These are phyloP conservation scores for Chrysopogon serrulatus DNA, from an alignment of 176 grass and related monocot species.

Conservation along the genomic window DNA sequence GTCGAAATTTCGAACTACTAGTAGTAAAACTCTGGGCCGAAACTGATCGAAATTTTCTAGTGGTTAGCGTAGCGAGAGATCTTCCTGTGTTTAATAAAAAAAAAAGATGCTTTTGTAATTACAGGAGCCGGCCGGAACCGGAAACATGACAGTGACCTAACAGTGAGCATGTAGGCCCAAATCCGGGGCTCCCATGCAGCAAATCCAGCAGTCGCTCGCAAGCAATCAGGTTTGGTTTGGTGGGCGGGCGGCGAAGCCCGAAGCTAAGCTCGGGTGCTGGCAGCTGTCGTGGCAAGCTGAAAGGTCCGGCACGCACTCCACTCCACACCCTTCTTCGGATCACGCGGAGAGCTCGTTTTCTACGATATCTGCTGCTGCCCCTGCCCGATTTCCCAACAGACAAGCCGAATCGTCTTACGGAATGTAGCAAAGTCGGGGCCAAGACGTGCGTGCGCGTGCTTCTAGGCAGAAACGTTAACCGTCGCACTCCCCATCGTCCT, in stretches of 20 bases:
- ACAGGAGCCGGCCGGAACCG: background rate
- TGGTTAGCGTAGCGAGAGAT: background rate
- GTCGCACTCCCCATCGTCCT: background rate
- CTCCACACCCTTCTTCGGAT: slow-evolving; percentile 5
- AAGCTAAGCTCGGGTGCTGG: background rate
- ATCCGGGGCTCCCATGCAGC: background rate
- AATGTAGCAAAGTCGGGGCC: slow-evolving; percentile 22
- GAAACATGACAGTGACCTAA: slow-evolving; percentile 7
- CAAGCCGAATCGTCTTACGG: slow-evolving; percentile 16
- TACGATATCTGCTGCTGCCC: slow-evolving; percentile 21
- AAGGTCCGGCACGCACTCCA: slow-evolving; percentile 11
- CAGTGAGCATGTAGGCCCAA: slow-evolving; percentile 20
- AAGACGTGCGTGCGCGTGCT: slow-evolving; percentile 2
- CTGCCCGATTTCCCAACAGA: slow-evolving; percentile 25
- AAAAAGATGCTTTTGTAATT: background rate
- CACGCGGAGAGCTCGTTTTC: slow-evolving; percentile 5
- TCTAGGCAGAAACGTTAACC: background rate
- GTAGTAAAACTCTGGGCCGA: background rate
- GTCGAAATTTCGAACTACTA: background rate
- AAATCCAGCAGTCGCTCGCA: background rate
- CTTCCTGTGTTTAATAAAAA: too few relatives aligned
- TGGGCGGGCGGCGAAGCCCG: background rate
- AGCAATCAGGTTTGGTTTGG: slow-evolving; percentile 23
- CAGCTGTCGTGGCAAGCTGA: background rate
- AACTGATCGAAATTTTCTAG: background rate